These are phyloP conservation scores for Jatropha podagrica DNA, from an alignment of 441 rosid genomes.

Conservation along the genomic window DNA sequence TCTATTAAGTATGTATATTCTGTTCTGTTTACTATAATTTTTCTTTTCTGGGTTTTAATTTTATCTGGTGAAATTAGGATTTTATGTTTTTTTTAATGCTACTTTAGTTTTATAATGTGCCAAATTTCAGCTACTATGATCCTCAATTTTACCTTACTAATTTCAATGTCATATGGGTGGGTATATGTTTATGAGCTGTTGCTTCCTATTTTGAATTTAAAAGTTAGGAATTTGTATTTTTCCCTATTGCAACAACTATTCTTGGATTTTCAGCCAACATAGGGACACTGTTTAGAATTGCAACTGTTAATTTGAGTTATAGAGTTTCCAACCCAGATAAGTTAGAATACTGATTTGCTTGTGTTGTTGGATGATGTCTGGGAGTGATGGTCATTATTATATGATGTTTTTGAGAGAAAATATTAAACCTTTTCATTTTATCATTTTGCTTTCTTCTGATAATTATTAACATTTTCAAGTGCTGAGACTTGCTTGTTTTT, in stretches of 20 bases:
- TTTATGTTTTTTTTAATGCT: not conserved
- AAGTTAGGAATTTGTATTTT: not conserved
- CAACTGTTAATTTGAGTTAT: constrained; percentile 5
- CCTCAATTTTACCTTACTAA: not conserved
- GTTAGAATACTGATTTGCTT: not conserved
- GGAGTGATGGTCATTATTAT: not conserved
- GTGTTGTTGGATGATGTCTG: not conserved
- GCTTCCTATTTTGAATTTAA: not conserved
- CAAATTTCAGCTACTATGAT: not conserved
- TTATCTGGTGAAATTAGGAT: not conserved
- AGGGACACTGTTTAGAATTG: not conserved
- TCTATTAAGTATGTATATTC: constrained; percentile 52
- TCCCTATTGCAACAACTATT: not conserved
- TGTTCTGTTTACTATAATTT: not conserved
- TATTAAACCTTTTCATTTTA: not conserved
- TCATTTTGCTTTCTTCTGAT: not conserved
- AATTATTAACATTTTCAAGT: not conserved
- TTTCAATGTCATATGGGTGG: not conserved
- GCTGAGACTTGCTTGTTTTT: not conserved
- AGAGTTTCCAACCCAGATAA: not conserved
- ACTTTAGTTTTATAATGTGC: not conserved
- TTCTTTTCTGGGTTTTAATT: not conserved
- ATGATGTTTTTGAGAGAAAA: not conserved
- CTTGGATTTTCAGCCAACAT: not conserved
- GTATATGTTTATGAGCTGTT: too few relatives aligned